phyloP scores from a whole-genome alignment of 164 flowering plant species.

The Dillenia suffruticosa region DNA sequence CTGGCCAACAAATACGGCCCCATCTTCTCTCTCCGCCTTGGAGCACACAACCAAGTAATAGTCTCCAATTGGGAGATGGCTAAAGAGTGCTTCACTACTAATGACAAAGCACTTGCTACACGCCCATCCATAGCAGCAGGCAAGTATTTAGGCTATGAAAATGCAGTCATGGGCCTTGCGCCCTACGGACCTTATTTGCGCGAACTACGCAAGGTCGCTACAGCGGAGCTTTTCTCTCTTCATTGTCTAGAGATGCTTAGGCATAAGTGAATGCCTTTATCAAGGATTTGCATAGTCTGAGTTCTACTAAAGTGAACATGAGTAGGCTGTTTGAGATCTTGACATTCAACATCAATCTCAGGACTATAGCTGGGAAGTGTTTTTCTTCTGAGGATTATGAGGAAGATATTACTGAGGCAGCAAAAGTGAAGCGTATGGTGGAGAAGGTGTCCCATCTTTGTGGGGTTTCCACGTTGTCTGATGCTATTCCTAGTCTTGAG shows the following conservation, averaged over 20 bases:
- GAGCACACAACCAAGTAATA: slow-evolving; percentile 17
- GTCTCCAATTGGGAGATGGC: slow-evolving; percentile 23
- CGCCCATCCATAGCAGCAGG: slow-evolving; percentile 20
- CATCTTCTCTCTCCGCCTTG: slow-evolving; percentile 27
- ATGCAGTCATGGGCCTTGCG: slow-evolving; percentile 19
- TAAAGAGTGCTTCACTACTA: slow-evolving; percentile 31
- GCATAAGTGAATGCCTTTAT: slow-evolving; percentile 9
- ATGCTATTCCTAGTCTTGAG: slow-evolving; percentile 11
- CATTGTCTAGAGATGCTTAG: slow-evolving; percentile 16
- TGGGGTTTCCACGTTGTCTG: slow-evolving; percentile 21
- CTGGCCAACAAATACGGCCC: slow-evolving; percentile 39
- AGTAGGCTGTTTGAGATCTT: slow-evolving; percentile 16
- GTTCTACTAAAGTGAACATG: slow-evolving; percentile 2
- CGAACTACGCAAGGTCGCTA: slow-evolving; percentile 21
- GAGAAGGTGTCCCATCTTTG: slow-evolving; percentile 15
- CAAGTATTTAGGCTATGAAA: slow-evolving; percentile 24
- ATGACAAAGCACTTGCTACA: slow-evolving; percentile 22
- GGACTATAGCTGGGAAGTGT: slow-evolving; percentile 26
- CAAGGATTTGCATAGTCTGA: slow-evolving; percentile 7
- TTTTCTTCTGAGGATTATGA: not conserved
- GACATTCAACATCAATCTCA: slow-evolving; percentile 18
- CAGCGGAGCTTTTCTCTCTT: slow-evolving; percentile 24
- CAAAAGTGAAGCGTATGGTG: slow-evolving; percentile 14
- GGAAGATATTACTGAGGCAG: slow-evolving; percentile 3
- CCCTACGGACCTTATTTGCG: slow-evolving; percentile 37